Base-by-base conservation (phyloP, 129 eudicot genomes). In the Saussurea involucrata region DNA sequence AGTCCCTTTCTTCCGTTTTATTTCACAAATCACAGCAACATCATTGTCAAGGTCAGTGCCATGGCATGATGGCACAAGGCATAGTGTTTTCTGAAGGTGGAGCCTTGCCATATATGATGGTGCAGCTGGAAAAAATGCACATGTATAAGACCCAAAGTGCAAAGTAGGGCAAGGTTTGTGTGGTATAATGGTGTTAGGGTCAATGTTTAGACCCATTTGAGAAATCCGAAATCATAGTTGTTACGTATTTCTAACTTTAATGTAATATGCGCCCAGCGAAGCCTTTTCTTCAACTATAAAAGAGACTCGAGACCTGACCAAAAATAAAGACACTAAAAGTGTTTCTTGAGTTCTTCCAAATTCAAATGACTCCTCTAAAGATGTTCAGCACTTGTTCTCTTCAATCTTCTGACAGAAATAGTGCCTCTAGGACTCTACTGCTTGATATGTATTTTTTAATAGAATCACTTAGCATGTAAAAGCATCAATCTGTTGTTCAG, bases 391-490 rank as follows among this genome's bases (percentile, higher is more conserved):
- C 65, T 60, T 60, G 65, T 21, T 60, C 28, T 21, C 28, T 60
- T 8, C 28, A 21, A 22, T 60, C 61, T 53, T 53, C 61, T 53
- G 65, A 20, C 65, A 60, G 65, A 60, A 57, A 57, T 27, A 57
- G 64, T 21, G 65, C 65, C 25, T 60, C 65, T 60, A 22, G 27
- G 53, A 44, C 63, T 5, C 79, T 76, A 44, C 73, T 65, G 20
- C 49, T 65, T 40, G 22, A 75, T 25, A 22, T 64, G 65, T 37
- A 75, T 42, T 42, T 27, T 33, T 7, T 40, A 66, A 22, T 17
- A 53, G 17, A 42, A 37, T 31, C 81, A 77, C 69, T 77, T 17
- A 34, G 17, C 27, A 31, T 69, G 61, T 77, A 24, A 78, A 36
- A 37, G 17, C 76, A 37, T 24, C 67, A 66, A 68, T 34, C 29